Conservation (phyloP, 352 stramenopile genomes). For the Aphanomyces cochlioides region DNA sequence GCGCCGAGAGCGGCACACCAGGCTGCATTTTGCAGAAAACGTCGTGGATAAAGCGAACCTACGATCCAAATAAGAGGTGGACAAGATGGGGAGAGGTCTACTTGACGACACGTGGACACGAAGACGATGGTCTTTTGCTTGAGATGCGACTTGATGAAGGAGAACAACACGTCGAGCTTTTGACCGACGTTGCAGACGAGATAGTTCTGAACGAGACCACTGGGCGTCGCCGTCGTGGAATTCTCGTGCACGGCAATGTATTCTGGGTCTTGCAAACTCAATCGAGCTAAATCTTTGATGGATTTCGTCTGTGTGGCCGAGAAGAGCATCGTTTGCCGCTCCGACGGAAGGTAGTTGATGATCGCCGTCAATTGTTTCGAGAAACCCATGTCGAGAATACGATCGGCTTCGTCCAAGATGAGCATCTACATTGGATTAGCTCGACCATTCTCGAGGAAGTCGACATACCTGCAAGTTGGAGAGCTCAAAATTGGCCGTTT, state of each 20-base stretch:
- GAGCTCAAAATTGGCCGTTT: constrained; percentile 96
- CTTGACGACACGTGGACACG: constrained; percentile 94
- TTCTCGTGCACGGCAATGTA: constrained; percentile 97
- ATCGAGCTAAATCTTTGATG: constrained; percentile 94
- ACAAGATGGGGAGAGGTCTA: constrained; percentile 17
- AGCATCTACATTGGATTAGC: constrained; percentile 55
- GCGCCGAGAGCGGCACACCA: constrained; percentile 92
- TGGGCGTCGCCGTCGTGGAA: constrained; percentile 87
- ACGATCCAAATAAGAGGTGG: neutral
- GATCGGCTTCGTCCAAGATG: constrained; percentile 99
- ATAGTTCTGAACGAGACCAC: constrained; percentile 92
- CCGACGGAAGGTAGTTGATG: constrained; percentile 91
- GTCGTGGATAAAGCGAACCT: constrained; percentile 94
- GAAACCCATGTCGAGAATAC: constrained; percentile 99
- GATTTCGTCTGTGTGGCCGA: constrained; percentile 97
- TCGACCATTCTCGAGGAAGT: no score
- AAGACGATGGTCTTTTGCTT: constrained; percentile 99
- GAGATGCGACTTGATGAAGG: constrained; percentile 98
- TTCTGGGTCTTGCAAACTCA: constrained; percentile 94
- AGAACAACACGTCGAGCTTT: constrained; percentile 98
- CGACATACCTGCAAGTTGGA: constrained; percentile 86
- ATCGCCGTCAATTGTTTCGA: constrained; percentile 97
- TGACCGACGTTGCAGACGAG: constrained; percentile 92
- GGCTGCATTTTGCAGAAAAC: constrained; percentile 97
- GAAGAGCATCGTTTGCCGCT: constrained; percentile 96